These are phyloP conservation scores for Pseudogymnoascus sp. DNA, from an alignment of 2,329 filamentous ascomycete genomes.

Conservation along the genomic window DNA sequence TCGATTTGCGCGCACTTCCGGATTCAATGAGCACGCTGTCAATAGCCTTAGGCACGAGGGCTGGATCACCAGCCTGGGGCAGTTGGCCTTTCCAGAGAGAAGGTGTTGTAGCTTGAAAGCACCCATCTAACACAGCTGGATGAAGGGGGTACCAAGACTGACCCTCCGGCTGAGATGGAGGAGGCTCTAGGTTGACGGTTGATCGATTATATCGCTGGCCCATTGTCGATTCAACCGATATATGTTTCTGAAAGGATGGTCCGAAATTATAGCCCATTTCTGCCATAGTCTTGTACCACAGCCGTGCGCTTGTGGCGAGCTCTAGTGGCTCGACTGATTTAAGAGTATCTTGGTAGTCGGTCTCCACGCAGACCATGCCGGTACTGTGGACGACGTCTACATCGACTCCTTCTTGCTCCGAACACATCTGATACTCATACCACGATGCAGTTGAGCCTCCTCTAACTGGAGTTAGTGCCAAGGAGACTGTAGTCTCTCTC, in stretches of 20 bases:
- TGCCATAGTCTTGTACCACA: conserved; percentile 16
- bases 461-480: neutral
- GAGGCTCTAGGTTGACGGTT: conserved; percentile 16
- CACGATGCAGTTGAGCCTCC: conserved; percentile 10
- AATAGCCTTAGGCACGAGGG: conserved; percentile 19
- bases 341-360: neutral
- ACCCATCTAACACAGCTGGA: conserved; percentile 28
- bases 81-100: conserved; percentile 19
- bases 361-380: conserved; percentile 16
- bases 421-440: conserved; percentile 26
- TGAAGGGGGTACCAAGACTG: conserved; percentile 30
- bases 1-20: conserved; percentile 8
- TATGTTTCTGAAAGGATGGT: conserved; percentile 15
- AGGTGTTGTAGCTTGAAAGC: conserved; percentile 24
- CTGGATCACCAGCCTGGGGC: conserved; percentile 15
- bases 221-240: conserved; percentile 16
- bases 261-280: conserved; percentile 16
- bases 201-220: conserved; percentile 17
- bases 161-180: conserved; percentile 9
- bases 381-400: conserved; percentile 22
- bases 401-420: conserved; percentile 20
- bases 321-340: conserved; percentile 1
- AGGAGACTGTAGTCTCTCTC: neutral
- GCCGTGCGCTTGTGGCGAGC: neutral
- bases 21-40: conserved; percentile 19